These are phyloP conservation scores for Hirschioporus abietinus DNA, from an alignment of 768 basidiomycete species.

Conservation along the genomic window DNA sequence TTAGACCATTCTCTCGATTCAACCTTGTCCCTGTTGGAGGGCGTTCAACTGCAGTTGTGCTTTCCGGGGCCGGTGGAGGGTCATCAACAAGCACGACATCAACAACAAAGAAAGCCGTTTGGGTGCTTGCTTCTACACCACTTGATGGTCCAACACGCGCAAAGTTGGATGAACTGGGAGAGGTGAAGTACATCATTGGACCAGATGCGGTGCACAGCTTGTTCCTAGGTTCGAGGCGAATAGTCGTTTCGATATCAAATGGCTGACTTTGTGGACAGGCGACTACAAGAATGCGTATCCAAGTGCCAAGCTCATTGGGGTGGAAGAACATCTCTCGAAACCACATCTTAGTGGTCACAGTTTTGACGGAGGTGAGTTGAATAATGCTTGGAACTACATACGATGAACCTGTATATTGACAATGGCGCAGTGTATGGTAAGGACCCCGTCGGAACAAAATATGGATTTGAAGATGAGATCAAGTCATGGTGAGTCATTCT, in stretches of 20 bases:
- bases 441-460: slow-evolving; percentile 57
- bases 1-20: slow-evolving; percentile 62
- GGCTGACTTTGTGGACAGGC: slow-evolving; percentile 25
- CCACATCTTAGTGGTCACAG: slow-evolving; percentile 44
- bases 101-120: slow-evolving; percentile 54
- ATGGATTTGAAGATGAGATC: slow-evolving; percentile 76
- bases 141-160: slow-evolving; percentile 58
- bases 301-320: slow-evolving; percentile 64
- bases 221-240: slow-evolving; percentile 40
- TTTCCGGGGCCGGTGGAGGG: slow-evolving; percentile 21
- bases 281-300: slow-evolving; percentile 68
- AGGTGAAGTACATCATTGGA: slow-evolving; percentile 65
- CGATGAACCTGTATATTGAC: slow-evolving; percentile 5
- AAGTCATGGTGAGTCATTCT: slow-evolving; percentile 36
- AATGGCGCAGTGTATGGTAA: slow-evolving; percentile 45
- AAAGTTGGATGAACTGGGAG: slow-evolving; percentile 58
- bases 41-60: slow-evolving; percentile 73
- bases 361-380: slow-evolving; percentile 56
- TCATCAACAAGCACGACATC: background rate
- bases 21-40: slow-evolving; percentile 74
- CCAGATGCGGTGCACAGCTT: slow-evolving; percentile 56
- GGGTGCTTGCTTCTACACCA: slow-evolving; percentile 80
- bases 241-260: slow-evolving; percentile 1
- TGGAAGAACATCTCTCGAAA: slow-evolving; percentile 47
- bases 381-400: background rate